These are phyloP conservation scores for Eremothecium gossypii DNA, from an alignment of 1,139 yeast genomes.

Conservation along the genomic window DNA sequence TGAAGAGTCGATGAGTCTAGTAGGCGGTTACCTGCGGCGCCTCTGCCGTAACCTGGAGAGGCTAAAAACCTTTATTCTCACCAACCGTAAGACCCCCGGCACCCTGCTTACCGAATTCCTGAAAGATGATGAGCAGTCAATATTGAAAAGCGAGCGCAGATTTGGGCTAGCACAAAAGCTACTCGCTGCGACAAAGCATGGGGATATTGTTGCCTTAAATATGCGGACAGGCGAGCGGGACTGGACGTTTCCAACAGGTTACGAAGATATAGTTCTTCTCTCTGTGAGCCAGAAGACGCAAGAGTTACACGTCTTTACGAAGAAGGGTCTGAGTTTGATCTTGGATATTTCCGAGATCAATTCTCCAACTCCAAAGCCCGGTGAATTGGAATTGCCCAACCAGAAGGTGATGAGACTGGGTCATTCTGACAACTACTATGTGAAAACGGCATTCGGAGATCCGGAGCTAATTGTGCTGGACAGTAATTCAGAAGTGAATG, in stretches of 20 bases:
- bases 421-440: constrained; percentile 16
- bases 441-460: constrained; percentile 20
- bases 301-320: constrained; percentile 22
- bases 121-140: constrained; percentile 14
- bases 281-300: constrained; percentile 14
- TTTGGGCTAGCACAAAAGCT: constrained; percentile 46
- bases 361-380: constrained; percentile 6
- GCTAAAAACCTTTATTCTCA: constrained; percentile 11
- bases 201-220: constrained; percentile 39
- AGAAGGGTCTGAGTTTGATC: constrained; percentile 20
- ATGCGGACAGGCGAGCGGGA: constrained; percentile 32
- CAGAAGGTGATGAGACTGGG: constrained; percentile 1
- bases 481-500: not conserved
- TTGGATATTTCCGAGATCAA: constrained; percentile 8
- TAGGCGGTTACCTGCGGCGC: constrained; percentile 38
- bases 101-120: constrained; percentile 17
- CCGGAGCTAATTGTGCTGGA: constrained; percentile 12
- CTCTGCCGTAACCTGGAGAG: constrained; percentile 33
- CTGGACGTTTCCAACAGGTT: constrained; percentile 35
- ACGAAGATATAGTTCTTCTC: constrained; percentile 16
- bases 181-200: constrained; percentile 37
- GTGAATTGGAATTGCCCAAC: not conserved
- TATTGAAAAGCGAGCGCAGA: constrained; percentile 16
- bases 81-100: constrained; percentile 20
- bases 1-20: constrained; percentile 34